phyloP scores from a whole-genome alignment of 345 rosid species.

The Aurinia saxatilis region DNA sequence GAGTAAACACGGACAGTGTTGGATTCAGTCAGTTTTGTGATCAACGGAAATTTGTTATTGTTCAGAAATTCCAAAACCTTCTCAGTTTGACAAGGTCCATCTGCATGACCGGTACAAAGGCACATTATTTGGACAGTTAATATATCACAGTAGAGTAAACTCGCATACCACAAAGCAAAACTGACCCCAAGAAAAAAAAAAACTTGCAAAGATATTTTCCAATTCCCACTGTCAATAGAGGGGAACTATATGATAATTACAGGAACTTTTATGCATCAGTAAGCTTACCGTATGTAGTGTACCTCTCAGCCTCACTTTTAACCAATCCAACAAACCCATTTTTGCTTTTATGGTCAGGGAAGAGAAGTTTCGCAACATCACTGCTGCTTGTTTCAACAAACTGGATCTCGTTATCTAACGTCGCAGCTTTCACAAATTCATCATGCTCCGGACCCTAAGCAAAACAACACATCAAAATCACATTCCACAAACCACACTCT shows the following conservation, averaged over 20 bases:
- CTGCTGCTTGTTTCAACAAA: constrained; percentile 50
- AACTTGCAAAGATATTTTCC: not conserved
- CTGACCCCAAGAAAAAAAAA: not conserved
- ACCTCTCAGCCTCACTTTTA: constrained; percentile 73
- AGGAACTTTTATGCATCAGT: not conserved
- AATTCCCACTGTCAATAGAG: not conserved
- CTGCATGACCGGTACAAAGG: constrained; percentile 38
- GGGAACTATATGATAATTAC: not conserved
- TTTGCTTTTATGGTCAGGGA: constrained; percentile 39
- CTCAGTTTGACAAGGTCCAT: constrained; percentile 46
- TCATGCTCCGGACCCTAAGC: constrained; percentile 39
- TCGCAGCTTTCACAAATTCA: constrained; percentile 70
- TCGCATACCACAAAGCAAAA: not conserved
- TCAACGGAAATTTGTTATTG: constrained; percentile 69
- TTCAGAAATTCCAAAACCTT: constrained; percentile 61
- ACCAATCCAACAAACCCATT: constrained; percentile 61
- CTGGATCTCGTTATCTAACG: constrained; percentile 66
- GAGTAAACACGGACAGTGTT: constrained; percentile 67
- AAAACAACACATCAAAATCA: not conserved
- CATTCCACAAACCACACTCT: not conserved
- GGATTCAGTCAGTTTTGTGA: constrained; percentile 66
- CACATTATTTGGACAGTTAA: not conserved
- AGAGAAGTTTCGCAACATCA: constrained; percentile 51
- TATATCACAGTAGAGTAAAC: not conserved
- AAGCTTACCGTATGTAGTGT: constrained; percentile 61